Conservation (phyloP, 192 early-diverging fungal genomes). For the Radiomyces spectabilis region DNA sequence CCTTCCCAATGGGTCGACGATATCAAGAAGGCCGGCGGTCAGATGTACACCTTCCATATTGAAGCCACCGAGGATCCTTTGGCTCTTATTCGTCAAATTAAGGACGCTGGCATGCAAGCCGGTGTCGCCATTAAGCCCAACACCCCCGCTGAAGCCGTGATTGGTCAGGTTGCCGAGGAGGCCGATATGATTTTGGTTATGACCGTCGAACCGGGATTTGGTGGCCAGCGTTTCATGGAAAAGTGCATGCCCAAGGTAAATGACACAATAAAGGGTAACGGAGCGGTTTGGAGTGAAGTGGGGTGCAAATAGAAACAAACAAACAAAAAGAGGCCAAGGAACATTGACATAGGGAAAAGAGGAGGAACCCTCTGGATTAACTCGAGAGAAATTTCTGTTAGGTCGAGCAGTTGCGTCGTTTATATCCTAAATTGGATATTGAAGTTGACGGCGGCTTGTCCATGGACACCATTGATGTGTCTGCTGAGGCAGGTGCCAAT, state of each 20-base stretch:
- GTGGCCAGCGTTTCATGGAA: constrained; percentile 91
- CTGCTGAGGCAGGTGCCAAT: constrained; percentile 88
- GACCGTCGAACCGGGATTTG: constrained; percentile 98
- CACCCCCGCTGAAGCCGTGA: constrained; percentile 61
- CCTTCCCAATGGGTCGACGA: constrained; percentile 85
- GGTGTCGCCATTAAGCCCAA: constrained; percentile 90
- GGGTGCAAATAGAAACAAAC: too few relatives aligned
- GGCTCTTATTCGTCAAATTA: constrained; percentile 74
- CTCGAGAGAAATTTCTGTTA: too few relatives aligned
- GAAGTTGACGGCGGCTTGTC: constrained; percentile 93
- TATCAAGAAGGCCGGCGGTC: constrained; percentile 84
- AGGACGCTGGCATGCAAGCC: constrained; percentile 81
- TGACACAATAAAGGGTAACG: background rate
- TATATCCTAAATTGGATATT: constrained; percentile 84
- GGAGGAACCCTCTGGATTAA: too few relatives aligned
- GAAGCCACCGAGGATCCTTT: constrained; percentile 76
- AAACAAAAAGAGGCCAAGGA: too few relatives aligned
- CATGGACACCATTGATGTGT: constrained; percentile 76
- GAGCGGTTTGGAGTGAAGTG: too few relatives aligned
- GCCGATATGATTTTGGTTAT: constrained; percentile 90
- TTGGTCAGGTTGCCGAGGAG: constrained; percentile 44
- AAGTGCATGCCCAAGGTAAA: constrained; percentile 80
- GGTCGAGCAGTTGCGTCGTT: constrained; percentile 57
- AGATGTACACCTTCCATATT: constrained; percentile 86
- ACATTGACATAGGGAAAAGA: too few relatives aligned